A percentile compares a stretch with the other conserved stretches of the same genome.
These are phyloP conservation scores for Heterobasidion irregulare DNA, from an alignment of 1,284 basidiomycete genomes.

Conservation along the genomic window DNA sequence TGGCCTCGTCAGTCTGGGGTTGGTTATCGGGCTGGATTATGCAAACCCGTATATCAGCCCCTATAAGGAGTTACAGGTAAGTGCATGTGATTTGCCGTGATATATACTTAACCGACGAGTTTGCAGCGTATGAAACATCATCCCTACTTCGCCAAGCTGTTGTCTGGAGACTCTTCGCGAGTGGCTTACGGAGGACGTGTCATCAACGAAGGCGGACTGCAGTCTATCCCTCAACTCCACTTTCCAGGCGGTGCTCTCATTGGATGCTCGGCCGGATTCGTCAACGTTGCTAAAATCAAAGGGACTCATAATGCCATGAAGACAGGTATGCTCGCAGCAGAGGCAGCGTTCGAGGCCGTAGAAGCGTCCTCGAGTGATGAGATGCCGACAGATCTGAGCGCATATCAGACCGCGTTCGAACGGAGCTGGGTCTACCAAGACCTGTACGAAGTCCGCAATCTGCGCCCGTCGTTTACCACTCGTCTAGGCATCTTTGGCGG, in stretches of 20 bases:
- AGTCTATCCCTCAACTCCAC: slow-evolving; percentile 85
- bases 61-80: slow-evolving; percentile 87
- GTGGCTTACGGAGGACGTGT: slow-evolving; percentile 90
- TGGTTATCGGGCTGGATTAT: slow-evolving; percentile 95
- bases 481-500: slow-evolving; percentile 85
- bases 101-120: background rate
- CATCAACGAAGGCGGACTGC: slow-evolving; percentile 92
- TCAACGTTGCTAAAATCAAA: slow-evolving; percentile 98
- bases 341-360: slow-evolving; percentile 73
- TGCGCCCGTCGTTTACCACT: slow-evolving; percentile 89
- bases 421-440: slow-evolving; percentile 87
- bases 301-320: slow-evolving; percentile 99
- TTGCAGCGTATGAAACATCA: slow-evolving; percentile 95
- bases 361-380: slow-evolving; percentile 16
- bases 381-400: slow-evolving; percentile 58
- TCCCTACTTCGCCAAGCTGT: slow-evolving; percentile 79
- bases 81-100: slow-evolving; percentile 13
- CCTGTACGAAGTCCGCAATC: slow-evolving; percentile 86
- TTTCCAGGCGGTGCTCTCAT: slow-evolving; percentile 96
- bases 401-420: slow-evolving; percentile 70
- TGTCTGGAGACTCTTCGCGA: slow-evolving; percentile 67
- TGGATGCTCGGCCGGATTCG: slow-evolving; percentile 93
- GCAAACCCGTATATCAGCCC: slow-evolving; percentile 91
- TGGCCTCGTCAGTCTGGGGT: slow-evolving; percentile 83
- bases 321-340: slow-evolving; percentile 94